Evolutionary conservation across 805 yeast species (phyloP).

Genomic region (Wilhelminamyces savonicus): DNA sequence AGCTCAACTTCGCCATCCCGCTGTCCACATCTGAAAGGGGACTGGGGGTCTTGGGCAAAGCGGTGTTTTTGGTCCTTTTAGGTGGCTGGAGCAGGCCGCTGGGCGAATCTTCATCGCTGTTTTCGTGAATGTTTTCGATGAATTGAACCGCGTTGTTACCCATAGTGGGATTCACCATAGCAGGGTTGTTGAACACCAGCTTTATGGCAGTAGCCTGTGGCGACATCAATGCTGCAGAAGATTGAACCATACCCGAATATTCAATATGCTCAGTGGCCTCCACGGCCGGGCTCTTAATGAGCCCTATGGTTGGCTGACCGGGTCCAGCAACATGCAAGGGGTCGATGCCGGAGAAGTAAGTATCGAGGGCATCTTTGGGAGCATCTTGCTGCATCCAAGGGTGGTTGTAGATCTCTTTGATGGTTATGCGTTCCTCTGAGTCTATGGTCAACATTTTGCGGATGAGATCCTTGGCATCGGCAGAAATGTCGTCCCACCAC

Average conservation of each 20-base stretch:
- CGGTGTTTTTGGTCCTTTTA: too few species aligned
- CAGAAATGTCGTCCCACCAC: conserved; percentile 84
- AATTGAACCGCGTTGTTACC: conserved; percentile 22
- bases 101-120: conserved; percentile 26
- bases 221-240: conserved; percentile 12
- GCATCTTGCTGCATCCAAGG: conserved; percentile 50
- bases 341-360: too few species aligned
- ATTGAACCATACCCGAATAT: too few species aligned
- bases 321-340: too few species aligned
- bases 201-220: conserved; percentile 36
- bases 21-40: too few species aligned
- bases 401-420: conserved; percentile 60
- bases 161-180: conserved; percentile 21
- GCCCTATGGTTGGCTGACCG: too few species aligned
- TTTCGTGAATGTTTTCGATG: conserved; percentile 13
- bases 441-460: conserved; percentile 61
- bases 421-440: conserved; percentile 61
- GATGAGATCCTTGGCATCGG: conserved; percentile 66
- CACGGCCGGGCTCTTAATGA: too few species aligned
- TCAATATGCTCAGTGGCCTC: too few species aligned
- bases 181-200: conserved; percentile 38
- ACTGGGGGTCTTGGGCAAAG: conserved; percentile 39
- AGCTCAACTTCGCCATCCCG: conserved; percentile 13
- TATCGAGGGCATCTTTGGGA: too few species aligned
- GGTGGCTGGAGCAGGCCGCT: conserved; percentile 3